A percentile compares a stretch with the other conserved stretches of the same genome.
Evolutionary conservation across 2,329 filamentous ascomycete genomes (phyloP).

Genomic region (Aspergillus aculeatinus): DNA sequence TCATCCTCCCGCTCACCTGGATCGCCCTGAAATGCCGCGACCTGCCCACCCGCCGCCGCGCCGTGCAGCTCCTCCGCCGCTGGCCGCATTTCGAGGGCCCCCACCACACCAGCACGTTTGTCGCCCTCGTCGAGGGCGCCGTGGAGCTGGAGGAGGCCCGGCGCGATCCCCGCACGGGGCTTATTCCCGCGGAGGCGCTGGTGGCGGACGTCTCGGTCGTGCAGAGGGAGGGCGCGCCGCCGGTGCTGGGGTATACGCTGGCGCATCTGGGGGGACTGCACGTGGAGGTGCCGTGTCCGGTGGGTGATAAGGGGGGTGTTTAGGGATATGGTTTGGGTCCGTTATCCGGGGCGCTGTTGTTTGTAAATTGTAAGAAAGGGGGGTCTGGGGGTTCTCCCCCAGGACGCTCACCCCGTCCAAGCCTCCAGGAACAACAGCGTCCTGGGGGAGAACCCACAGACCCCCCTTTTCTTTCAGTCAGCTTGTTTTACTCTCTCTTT

Average conservation of each 20-base stretch:
- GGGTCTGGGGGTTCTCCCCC: too few relatives aligned
- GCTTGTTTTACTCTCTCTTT: too few relatives aligned
- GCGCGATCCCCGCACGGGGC: neutral
- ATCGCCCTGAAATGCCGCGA: neutral
- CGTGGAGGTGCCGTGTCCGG: neutral
- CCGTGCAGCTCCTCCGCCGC: neutral
- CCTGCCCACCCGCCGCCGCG: neutral
- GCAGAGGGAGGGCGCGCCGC: neutral
- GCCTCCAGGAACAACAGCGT: too few relatives aligned
- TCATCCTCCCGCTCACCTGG: neutral
- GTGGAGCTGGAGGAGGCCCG: neutral
- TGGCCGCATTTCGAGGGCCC: slow-evolving; percentile 1
- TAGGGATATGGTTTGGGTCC: too few relatives aligned
- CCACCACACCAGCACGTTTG: neutral
- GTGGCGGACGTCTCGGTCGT: neutral
- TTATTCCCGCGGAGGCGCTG: neutral
- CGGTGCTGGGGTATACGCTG: neutral
- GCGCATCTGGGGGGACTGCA: neutral
- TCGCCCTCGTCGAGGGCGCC: neutral
- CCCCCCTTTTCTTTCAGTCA: too few relatives aligned
- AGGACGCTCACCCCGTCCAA: too few relatives aligned
- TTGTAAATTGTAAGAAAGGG: too few relatives aligned
- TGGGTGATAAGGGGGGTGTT: neutral
- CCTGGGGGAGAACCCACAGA: too few relatives aligned
- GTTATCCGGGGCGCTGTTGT: too few relatives aligned